These are phyloP conservation scores for Ramaria rubella DNA, from an alignment of 768 basidiomycete genomes.

Conservation along the genomic window DNA sequence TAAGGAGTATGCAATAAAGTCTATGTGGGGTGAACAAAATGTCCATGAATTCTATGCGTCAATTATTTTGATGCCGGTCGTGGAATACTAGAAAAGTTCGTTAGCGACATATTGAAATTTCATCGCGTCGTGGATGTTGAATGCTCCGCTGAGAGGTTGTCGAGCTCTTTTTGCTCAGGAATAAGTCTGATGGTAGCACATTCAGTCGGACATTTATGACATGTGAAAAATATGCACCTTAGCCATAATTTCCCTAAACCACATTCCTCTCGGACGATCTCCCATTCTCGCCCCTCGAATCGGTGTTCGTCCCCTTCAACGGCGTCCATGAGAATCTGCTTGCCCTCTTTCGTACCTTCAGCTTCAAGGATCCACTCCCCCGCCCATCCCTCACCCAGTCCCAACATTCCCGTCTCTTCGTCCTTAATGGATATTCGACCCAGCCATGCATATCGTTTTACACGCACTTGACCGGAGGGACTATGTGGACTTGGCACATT, in stretches of 20 bases:
- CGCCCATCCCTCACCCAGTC: conserved; percentile 60
- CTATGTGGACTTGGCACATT: conserved; percentile 47
- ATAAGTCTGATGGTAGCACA: background rate
- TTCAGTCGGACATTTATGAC: background rate
- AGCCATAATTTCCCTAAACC: conserved; percentile 17
- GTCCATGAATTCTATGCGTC: background rate
- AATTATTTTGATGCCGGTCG: too few species aligned
- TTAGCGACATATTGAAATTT: background rate
- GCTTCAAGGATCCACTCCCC: conserved; percentile 79
- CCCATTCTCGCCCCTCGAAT: conserved; percentile 13
- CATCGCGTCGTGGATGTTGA: background rate
- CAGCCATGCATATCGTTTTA: conserved; percentile 61
- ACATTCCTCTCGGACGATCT: conserved; percentile 16
- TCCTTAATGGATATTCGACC: conserved; percentile 39
- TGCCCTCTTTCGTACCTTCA: conserved; percentile 51
- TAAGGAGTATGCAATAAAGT: background rate
- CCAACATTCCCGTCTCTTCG: conserved; percentile 27
- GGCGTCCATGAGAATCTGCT: conserved; percentile 8
- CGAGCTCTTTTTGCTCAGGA: background rate
- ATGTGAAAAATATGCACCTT: conserved; percentile 1
- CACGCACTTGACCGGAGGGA: conserved; percentile 51
- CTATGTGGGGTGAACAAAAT: background rate
- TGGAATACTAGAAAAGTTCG: background rate
- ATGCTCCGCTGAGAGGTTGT: background rate
- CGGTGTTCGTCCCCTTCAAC: conserved; percentile 5